Base-by-base conservation (phyloP, 1,284 basidiomycete genomes). In the Thecaphora thlaspeos region DNA sequence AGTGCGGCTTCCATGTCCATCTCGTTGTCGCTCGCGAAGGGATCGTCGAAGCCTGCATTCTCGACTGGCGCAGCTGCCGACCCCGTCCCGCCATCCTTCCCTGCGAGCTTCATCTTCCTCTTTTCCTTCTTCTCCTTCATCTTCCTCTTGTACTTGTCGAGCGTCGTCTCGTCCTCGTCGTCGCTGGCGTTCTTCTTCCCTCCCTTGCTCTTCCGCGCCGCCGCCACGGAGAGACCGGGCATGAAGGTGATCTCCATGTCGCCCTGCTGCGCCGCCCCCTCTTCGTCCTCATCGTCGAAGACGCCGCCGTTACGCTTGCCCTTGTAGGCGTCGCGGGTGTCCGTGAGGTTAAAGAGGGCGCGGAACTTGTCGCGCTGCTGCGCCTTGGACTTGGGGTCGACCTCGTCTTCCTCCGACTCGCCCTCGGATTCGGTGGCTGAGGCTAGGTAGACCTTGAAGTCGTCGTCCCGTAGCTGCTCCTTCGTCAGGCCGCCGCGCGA, bases 41-140 rank as follows among this genome's bases (percentile, higher is more conserved):
- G 90, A 85, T 46, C 92, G 85, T 11, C 68, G 34, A 72, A 75
- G 19, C 57, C 41, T 2, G 47, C 57, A 2, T 45, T 55, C 39
- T 53, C 46, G 14, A 45, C 57, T 4, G 43, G 17, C 7, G 14
- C 42, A 56, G 14, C 10, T 34, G 19, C 37, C 52, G 19, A 22
- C 18, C 15, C 37, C 22, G 17, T 26, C 57, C 9, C 44, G 34
- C 41, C 55, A 8, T 26, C 42, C 36, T 18, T 47, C 18, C 38
- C 37, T 3, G 34, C 40, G 1, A 46, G 53, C 40, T 52, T 41
- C 1, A 60, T 57, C 48, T 64, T 69, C n/a, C 55, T 48, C n/a
- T 60, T 51, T 50, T 75, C 75, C 50, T 69, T 71, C 59, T 68
- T 70, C 61, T 76, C 75, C 41, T 64, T 61, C 55, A 75, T 72